Percentiles rank a stretch among this genome's conserved stretches.
Evolutionary conservation across 2,329 filamentous ascomycete species (phyloP).

Genomic region (Rhinocladiella similis): DNA sequence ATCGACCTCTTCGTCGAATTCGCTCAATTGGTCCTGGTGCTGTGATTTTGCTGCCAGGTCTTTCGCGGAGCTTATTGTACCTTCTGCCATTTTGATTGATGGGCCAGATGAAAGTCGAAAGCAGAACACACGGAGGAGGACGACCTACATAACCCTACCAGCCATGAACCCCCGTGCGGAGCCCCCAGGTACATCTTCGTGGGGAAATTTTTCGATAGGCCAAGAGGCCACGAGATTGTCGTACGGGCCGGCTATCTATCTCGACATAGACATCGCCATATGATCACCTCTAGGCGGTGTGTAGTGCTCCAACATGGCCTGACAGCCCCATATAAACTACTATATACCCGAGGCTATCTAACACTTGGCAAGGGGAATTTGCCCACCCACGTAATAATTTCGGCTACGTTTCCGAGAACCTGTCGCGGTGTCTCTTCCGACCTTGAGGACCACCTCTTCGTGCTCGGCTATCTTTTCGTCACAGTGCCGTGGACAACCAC

Average conservation of each 20-base stretch:
- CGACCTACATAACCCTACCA: background rate
- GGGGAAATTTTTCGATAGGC: background rate
- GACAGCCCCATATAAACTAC: background rate
- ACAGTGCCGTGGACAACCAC: no score
- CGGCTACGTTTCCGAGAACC: background rate
- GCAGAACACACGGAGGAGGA: background rate
- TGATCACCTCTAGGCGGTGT: no score
- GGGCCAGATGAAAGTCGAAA: background rate
- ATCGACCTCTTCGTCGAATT: background rate
- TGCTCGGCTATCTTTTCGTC: no score
- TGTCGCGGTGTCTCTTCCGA: background rate
- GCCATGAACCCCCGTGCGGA: background rate
- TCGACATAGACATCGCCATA: no score
- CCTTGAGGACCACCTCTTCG: no score
- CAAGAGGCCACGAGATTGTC: background rate
- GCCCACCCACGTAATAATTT: background rate
- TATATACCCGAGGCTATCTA: background rate
- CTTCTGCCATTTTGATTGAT: background rate
- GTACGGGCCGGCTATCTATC: background rate
- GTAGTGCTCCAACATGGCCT: background rate
- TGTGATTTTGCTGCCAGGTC: background rate
- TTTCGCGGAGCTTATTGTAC: background rate
- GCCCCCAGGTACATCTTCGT: background rate
- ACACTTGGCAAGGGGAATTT: background rate
- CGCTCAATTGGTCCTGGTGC: constrained; percentile 1